A percentile compares a stretch with the other conserved stretches of the same genome.
These are phyloP conservation scores for Chondrostereum purpureum DNA, from an alignment of 1,284 basidiomycete species.

Conservation along the genomic window DNA sequence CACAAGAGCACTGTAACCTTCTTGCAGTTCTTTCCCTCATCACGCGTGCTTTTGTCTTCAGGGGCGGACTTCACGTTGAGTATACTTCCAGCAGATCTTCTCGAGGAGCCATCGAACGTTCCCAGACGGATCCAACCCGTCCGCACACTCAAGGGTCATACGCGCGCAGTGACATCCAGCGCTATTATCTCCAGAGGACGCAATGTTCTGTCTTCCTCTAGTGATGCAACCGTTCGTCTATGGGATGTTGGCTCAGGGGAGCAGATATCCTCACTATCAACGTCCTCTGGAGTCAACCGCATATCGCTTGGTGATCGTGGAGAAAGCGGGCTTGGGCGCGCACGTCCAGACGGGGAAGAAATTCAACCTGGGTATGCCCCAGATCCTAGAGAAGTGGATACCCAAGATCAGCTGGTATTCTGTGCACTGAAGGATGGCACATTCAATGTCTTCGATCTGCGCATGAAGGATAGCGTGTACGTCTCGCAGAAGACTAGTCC, in stretches of 20 bases:
- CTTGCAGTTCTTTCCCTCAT: constrained; percentile 59
- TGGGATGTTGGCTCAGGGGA: constrained; percentile 67
- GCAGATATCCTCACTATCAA: constrained; percentile 37
- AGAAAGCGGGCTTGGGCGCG: constrained; percentile 9
- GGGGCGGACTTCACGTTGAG: constrained; percentile 57
- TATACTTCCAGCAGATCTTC: constrained; percentile 53
- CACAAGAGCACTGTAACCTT: constrained; percentile 53
- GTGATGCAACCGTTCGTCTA: constrained; percentile 64
- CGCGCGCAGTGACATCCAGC: constrained; percentile 51
- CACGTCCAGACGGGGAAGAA: constrained; percentile 15
- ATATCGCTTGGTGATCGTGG: constrained; percentile 36
- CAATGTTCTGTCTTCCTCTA: constrained; percentile 54
- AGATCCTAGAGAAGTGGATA: constrained; percentile 38
- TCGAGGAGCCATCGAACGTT: constrained; percentile 17
- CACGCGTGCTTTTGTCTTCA: constrained; percentile 53
- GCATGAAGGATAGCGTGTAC: constrained; percentile 37
- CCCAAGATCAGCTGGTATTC: constrained; percentile 41
- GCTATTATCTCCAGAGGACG: constrained; percentile 60
- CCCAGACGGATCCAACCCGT: constrained; percentile 31
- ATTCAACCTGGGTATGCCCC: constrained; percentile 7
- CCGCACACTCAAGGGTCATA: constrained; percentile 66
- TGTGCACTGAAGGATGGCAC: constrained; percentile 52
- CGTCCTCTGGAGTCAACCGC: constrained; percentile 36
- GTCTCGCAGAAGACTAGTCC: constrained; percentile 23
- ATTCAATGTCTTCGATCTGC: constrained; percentile 53